phyloP scores from a whole-genome alignment of 164 flowering plant genomes.

The Vitis labrusca region DNA sequence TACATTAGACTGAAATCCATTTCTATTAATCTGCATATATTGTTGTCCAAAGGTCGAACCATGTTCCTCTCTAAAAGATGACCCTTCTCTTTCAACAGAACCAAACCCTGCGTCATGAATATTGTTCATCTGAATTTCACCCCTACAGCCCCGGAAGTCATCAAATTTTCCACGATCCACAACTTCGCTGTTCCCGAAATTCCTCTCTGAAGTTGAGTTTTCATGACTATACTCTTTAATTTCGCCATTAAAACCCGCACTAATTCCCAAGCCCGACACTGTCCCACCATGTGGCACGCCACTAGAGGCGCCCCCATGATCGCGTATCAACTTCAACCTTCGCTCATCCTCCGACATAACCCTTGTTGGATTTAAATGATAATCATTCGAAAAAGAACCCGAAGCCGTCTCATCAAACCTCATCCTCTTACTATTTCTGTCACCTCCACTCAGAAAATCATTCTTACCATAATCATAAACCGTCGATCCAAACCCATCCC shows the following conservation, averaged over 20 bases:
- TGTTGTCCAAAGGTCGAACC: constrained; percentile 11
- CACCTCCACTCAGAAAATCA: constrained; percentile 29
- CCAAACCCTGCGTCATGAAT: constrained; percentile 14
- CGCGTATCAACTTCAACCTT: constrained; percentile 67
- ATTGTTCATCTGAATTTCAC: constrained; percentile 1
- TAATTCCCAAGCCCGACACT: not conserved
- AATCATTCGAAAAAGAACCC: constrained; percentile 11
- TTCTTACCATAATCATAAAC: constrained; percentile 9
- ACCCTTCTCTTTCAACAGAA: constrained; percentile 12
- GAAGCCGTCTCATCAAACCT: constrained; percentile 40
- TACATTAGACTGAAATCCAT: not conserved
- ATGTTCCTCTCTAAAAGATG: constrained; percentile 10
- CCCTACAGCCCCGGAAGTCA: constrained; percentile 10
- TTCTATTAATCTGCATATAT: constrained; percentile 5
- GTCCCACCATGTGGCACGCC: constrained; percentile 11
- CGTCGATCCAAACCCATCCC: constrained; percentile 10
- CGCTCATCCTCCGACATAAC: constrained; percentile 52
- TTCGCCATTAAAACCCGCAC: constrained; percentile 5
- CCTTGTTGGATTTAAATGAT: constrained; percentile 6
- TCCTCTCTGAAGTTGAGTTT: constrained; percentile 1
- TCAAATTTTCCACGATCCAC: not conserved
- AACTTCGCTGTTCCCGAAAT: constrained; percentile 1
- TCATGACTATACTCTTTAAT: constrained; percentile 5
- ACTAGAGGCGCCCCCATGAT: constrained; percentile 53
- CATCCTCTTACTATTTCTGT: constrained; percentile 54